Base-by-base conservation (phyloP, 768 basidiomycete species). In the Naganishia vishniacii region DNA sequence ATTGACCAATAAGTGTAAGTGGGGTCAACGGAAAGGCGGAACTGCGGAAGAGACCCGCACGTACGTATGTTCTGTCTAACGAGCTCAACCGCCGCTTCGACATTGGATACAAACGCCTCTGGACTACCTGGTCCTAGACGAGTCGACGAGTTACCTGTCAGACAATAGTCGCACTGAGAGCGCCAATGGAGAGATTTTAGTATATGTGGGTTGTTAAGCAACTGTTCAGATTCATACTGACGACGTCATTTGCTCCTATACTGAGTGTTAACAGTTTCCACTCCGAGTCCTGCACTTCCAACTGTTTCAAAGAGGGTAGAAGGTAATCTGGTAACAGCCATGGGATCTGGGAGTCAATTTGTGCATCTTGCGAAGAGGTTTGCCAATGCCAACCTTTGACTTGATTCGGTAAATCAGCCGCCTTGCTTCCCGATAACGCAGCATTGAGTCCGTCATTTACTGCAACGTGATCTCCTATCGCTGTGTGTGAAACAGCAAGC, bases 161-260 rank as follows among this genome's bases (percentile, higher is more conserved):
- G 51, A 61, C 74, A 75, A 63, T 68, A 75, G 20, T 71, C 72
- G 47, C 74, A 75, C 71, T 75, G 48, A 2, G 18, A 51, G 20
- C 25, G 2, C 60, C 25, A 65, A 53, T 25, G n/a, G n/a, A n/a
- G n/a, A 42, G 26, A 9, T 25, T 32, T 32, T 5, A 34, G n/a
- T n/a, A n/a, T n/a, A n/a, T n/a, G n/a, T n/a, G n/a, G 23, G 23
- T 34, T 25, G 32, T 16, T 6, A 18, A 44, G n/a, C n/a, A 12
- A 44, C 42, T 8, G 13, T 9, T 12, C 5, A 20, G 5, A 6
- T 34, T 1, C 16, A 32, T 41, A 67, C 73, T 61, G 37, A 75
- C 73, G 4, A 73, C 64, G 58, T 75, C 74, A 58, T 75, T 75
- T 1, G 71, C 74, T 0, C 74, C 74, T 12, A 75, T 73, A n/a